Evolutionary conservation across 1,284 basidiomycete genomes (phyloP).

Genomic region (Somion occarium): DNA sequence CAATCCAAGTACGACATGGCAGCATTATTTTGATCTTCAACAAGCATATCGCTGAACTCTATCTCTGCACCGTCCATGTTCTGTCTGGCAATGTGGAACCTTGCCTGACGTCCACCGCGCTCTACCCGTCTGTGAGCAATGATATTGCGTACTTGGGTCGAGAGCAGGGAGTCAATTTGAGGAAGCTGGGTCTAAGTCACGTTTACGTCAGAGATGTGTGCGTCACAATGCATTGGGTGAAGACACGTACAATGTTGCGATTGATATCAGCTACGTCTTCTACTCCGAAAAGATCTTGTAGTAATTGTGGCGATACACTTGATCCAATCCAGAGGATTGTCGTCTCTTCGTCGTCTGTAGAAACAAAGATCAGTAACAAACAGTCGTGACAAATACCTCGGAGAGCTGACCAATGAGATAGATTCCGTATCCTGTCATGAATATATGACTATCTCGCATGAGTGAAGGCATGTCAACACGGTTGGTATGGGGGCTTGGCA

Average conservation of each 20-base stretch:
- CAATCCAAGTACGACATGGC: constrained; percentile 87
- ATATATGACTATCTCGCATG: constrained; percentile 82
- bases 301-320: constrained; percentile 76
- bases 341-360: constrained; percentile 85
- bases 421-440: constrained; percentile 89
- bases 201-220: constrained; percentile 1
- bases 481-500: constrained; percentile 50
- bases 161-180: constrained; percentile 70
- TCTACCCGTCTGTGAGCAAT: constrained; percentile 65
- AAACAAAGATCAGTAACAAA: neutral
- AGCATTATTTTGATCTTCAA: constrained; percentile 97
- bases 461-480: constrained; percentile 65
- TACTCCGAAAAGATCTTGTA: constrained; percentile 85
- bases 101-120: constrained; percentile 54
- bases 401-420: constrained; percentile 95
- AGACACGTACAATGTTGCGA: constrained; percentile 58
- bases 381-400: constrained; percentile 19
- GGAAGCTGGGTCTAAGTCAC: constrained; percentile 64
- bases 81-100: constrained; percentile 83
- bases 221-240: neutral
- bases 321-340: constrained; percentile 91
- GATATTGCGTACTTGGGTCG: constrained; percentile 83
- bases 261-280: constrained; percentile 76
- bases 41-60: constrained; percentile 94
- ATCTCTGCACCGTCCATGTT: constrained; percentile 93